Percentiles rank a stretch among this genome's conserved stretches.
These are phyloP conservation scores for Ustilago nuda DNA, from an alignment of 1,284 basidiomycete species.

Conservation along the genomic window DNA sequence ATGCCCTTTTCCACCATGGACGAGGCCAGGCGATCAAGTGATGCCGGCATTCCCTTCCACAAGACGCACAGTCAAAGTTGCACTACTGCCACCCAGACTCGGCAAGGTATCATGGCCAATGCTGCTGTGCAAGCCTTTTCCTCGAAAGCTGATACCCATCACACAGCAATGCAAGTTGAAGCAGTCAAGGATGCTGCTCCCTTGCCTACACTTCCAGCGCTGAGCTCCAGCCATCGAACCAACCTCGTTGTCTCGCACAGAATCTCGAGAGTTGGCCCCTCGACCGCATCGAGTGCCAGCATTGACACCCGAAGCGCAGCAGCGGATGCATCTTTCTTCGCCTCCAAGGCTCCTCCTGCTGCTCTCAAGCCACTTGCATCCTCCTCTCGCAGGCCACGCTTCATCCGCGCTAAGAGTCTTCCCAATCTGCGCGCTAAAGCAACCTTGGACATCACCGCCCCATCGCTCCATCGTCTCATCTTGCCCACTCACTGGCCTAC, in stretches of 20 bases:
- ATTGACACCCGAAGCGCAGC: neutral
- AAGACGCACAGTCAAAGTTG: neutral
- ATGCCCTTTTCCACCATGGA: constrained; percentile 2
- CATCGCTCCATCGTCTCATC: constrained; percentile 42
- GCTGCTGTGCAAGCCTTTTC: neutral
- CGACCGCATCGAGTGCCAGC: neutral
- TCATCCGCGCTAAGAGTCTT: constrained; percentile 47
- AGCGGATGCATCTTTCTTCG: constrained; percentile 6
- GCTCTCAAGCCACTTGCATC: constrained; percentile 25
- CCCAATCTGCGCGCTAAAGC: constrained; percentile 52
- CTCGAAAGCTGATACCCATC: neutral
- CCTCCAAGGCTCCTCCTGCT: constrained; percentile 17
- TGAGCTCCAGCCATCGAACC: constrained; percentile 5
- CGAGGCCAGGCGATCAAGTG: constrained; percentile 23
- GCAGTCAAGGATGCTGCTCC: neutral
- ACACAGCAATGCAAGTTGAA: neutral
- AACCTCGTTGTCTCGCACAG: neutral
- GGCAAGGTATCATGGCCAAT: neutral
- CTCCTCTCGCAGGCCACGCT: constrained; percentile 27
- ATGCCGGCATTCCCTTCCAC: constrained; percentile 18
- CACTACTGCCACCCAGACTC: no score
- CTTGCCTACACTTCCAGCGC: neutral
- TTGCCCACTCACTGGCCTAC: constrained; percentile 45
- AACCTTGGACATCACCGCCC: constrained; percentile 35
- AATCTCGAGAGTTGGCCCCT: neutral